phyloP scores from a whole-genome alignment of 345 rosid genomes.

The Eucalyptus globulus region DNA sequence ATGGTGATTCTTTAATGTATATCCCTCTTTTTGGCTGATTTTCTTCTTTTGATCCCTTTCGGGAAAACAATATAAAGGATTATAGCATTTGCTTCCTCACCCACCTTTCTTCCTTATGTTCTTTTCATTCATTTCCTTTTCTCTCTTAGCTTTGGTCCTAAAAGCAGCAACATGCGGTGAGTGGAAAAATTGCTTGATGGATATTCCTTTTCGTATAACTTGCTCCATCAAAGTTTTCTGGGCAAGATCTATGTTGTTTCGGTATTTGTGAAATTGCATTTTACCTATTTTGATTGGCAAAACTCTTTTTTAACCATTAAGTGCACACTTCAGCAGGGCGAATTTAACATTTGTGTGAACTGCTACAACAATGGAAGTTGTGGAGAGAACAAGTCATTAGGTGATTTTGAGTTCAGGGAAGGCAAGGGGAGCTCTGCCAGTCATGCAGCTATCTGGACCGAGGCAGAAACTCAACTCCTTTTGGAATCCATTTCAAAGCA shows the following conservation, averaged over 20 bases:
- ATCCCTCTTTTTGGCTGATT: background rate
- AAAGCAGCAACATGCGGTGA: background rate
- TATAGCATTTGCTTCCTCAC: background rate
- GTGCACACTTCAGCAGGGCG: slow-evolving; percentile 19
- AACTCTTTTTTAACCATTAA: background rate
- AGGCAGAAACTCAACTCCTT: slow-evolving; percentile 68
- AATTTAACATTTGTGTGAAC: slow-evolving; percentile 33
- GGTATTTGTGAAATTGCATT: background rate
- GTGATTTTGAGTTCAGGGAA: slow-evolving; percentile 45
- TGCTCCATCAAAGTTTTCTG: background rate
- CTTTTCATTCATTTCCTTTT: background rate
- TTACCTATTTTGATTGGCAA: background rate
- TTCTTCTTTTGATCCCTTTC: background rate
- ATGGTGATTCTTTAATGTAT: background rate
- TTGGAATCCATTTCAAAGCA: slow-evolving; percentile 73
- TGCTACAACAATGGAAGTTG: slow-evolving; percentile 49
- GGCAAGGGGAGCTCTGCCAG: background rate
- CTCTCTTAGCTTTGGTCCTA: background rate
- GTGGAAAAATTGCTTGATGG: background rate
- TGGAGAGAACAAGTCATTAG: slow-evolving; percentile 50
- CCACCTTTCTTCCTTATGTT: background rate
- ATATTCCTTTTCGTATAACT: background rate
- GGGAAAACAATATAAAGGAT: background rate
- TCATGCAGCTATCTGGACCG: slow-evolving; percentile 58
- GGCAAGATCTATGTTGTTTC: background rate